Evolutionary conservation across 768 basidiomycete genomes (phyloP).

Genomic region (Melanogaster broomeanus): DNA sequence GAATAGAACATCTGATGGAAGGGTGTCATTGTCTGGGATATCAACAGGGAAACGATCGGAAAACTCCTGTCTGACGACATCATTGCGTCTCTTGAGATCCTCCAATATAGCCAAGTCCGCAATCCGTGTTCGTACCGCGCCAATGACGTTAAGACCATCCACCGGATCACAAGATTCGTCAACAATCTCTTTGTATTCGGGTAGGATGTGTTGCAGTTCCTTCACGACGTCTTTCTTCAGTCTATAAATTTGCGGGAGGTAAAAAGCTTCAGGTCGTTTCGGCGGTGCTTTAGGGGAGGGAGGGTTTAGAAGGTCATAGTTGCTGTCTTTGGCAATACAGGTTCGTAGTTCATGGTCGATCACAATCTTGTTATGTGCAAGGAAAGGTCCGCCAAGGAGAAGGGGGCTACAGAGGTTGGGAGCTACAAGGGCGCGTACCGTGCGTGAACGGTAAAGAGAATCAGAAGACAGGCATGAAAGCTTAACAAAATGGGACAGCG

Average conservation of each 20-base stretch:
- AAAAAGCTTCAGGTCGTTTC: too few relatives aligned
- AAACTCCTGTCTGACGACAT: neutral
- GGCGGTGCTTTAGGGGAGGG: too few relatives aligned
- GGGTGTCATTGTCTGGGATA: slow-evolving; percentile 17
- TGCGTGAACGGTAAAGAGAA: too few relatives aligned
- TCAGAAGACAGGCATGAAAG: too few relatives aligned
- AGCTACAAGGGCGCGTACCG: too few relatives aligned
- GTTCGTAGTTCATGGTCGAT: neutral
- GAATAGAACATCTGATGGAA: slow-evolving; percentile 17
- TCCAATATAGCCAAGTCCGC: neutral
- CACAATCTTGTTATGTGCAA: neutral
- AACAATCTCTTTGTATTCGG: neutral
- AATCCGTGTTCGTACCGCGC: too few relatives aligned
- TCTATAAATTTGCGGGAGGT: too few relatives aligned
- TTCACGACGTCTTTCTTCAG: neutral
- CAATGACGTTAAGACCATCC: neutral
- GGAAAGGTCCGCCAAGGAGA: slow-evolving; percentile 1
- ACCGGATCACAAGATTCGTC: neutral
- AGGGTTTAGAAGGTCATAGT: too few relatives aligned
- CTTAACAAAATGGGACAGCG: too few relatives aligned
- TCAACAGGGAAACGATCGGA: slow-evolving; percentile 17
- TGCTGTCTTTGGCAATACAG: neutral
- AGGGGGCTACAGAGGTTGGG: too few relatives aligned
- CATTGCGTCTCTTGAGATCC: neutral
- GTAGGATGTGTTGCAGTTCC: neutral